Conservation (phyloP, 2,329 filamentous ascomycete species). For the Curvularia spicifera region DNA sequence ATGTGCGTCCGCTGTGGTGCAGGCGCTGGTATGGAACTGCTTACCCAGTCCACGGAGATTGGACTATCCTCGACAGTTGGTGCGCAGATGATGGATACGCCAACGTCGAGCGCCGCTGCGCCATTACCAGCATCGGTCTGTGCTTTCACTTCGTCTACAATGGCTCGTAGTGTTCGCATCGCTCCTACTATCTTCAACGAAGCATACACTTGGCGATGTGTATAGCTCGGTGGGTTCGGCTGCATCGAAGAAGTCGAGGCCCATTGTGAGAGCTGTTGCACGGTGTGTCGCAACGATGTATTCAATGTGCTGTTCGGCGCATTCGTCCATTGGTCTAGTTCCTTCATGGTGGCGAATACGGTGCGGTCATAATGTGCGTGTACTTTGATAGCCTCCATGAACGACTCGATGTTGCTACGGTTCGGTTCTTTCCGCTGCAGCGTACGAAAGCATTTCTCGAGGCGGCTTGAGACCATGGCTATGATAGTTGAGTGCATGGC, state of each 20-base stretch:
- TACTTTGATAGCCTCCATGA: slow-evolving; percentile 69
- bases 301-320: slow-evolving; percentile 63
- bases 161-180: slow-evolving; percentile 63
- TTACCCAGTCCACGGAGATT: slow-evolving; percentile 44
- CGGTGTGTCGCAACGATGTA: slow-evolving; percentile 64
- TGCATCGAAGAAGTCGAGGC: slow-evolving; percentile 59
- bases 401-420: slow-evolving; percentile 71
- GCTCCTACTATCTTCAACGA: slow-evolving; percentile 68
- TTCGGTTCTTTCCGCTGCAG: slow-evolving; percentile 71
- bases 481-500: slow-evolving; percentile 74
- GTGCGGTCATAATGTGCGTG: slow-evolving; percentile 66
- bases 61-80: slow-evolving; percentile 56
- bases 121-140: slow-evolving; percentile 67
- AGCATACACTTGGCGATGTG: slow-evolving; percentile 71
- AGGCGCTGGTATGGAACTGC: slow-evolving; percentile 36
- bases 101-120: slow-evolving; percentile 71
- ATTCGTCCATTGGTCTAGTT: slow-evolving; percentile 71
- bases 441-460: slow-evolving; percentile 70
- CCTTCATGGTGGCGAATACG: slow-evolving; percentile 66
- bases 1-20: slow-evolving; percentile 50
- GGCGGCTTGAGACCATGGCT: slow-evolving; percentile 71
- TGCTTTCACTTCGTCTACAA: slow-evolving; percentile 71
- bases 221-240: slow-evolving; percentile 68
- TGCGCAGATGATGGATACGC: slow-evolving; percentile 71
- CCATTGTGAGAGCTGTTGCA: slow-evolving; percentile 72